Conservation (phyloP, 2,329 filamentous ascomycete genomes). For the Aspergillus persii region DNA sequence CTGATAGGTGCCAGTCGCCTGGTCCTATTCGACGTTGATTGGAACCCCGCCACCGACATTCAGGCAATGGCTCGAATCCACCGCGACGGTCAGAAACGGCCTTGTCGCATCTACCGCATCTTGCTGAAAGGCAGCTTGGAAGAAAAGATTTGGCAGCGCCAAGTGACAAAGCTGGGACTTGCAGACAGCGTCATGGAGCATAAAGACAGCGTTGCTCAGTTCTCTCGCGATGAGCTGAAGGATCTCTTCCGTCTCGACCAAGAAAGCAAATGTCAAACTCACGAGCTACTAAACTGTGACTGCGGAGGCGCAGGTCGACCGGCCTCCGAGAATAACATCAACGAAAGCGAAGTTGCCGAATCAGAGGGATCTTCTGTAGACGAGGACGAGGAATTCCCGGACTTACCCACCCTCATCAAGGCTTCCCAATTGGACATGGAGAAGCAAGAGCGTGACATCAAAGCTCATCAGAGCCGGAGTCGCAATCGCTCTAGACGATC, state of each 20-base stretch:
- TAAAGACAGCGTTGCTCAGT: conserved; percentile 58
- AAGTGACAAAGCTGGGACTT: conserved; percentile 68
- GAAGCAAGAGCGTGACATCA: conserved; percentile 31
- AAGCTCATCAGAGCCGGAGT: background rate
- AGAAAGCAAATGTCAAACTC: conserved; percentile 61
- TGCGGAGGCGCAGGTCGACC: conserved; percentile 56
- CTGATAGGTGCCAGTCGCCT: conserved; percentile 69
- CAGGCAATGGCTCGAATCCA: conserved; percentile 75
- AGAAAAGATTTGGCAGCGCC: conserved; percentile 73
- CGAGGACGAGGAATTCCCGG: conserved; percentile 26
- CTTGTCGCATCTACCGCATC: conserved; percentile 68
- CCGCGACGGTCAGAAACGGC: conserved; percentile 66
- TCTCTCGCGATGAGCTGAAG: conserved; percentile 63
- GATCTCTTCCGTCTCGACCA: conserved; percentile 67
- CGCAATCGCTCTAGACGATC: background rate
- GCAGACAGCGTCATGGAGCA: conserved; percentile 70
- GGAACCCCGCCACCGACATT: conserved; percentile 71
- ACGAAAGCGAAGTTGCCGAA: background rate
- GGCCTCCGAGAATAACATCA: conserved; percentile 3
- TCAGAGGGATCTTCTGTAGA: conserved; percentile 15
- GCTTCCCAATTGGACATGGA: conserved; percentile 41
- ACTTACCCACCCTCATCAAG: conserved; percentile 36
- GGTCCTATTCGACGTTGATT: conserved; percentile 71
- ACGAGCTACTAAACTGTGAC: conserved; percentile 62
- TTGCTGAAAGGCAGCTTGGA: conserved; percentile 67